A percentile compares a stretch with the other conserved stretches of the same genome.
phyloP scores from a whole-genome alignment of 495 filamentous ascomycete species.

The Staphylotrichum tortipilum region DNA sequence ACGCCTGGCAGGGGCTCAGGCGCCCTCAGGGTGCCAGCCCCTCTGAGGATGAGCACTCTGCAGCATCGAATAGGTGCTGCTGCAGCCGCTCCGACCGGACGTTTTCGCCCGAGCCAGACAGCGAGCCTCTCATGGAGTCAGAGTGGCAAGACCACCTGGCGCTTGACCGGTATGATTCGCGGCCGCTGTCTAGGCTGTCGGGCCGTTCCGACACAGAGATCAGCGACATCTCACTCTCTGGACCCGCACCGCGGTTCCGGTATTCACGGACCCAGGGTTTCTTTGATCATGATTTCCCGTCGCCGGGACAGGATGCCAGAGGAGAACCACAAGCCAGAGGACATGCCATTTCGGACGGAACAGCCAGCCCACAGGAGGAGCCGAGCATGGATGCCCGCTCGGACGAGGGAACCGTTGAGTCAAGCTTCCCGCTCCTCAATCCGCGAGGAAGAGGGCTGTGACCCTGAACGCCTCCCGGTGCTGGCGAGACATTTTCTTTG shows the following conservation, averaged over 20 bases:
- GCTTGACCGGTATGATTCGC: conserved; percentile 10
- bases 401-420: background rate
- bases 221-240: conserved; percentile 18
- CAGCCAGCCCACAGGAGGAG: background rate
- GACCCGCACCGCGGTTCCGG: conserved; percentile 1
- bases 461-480: too few species aligned
- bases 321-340: background rate
- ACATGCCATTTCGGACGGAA: background rate
- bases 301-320: background rate
- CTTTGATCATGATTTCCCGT: conserved; percentile 3
- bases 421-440: conserved; percentile 11
- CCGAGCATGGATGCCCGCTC: background rate
- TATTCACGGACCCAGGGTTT: conserved; percentile 7
- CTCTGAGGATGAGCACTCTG: too few species aligned
- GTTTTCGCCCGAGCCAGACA: too few species aligned
- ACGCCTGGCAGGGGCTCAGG: too few species aligned
- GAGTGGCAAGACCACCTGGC: conserved; percentile 1
- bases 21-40: too few species aligned
- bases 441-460: background rate
- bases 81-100: too few species aligned
- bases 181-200: too few species aligned
- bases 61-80: too few species aligned
- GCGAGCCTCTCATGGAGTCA: too few species aligned
- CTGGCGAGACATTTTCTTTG: too few species aligned
- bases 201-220: background rate